Evolutionary conservation across 2,329 filamentous ascomycete genomes (phyloP), one percentile per base, ranked within the genome.

Genomic region (Cercospora citrullina): DNA sequence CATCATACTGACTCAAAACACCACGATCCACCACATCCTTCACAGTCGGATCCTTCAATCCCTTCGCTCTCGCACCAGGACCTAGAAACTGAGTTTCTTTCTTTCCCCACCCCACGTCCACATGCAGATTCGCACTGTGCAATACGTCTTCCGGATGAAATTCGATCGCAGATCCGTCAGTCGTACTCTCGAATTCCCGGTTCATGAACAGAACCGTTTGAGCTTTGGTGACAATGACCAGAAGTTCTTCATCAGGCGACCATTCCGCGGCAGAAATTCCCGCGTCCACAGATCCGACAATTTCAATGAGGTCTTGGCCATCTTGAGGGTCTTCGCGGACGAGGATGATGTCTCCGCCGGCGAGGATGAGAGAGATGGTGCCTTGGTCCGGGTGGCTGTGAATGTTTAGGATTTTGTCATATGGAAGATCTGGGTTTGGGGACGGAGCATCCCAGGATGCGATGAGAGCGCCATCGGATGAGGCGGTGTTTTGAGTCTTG

Each of bases 71-170:
- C 66, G 94, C 72, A 45, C 78, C 72, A 63, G 77, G 74, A 7
- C 95, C 95, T 77, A 97, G 92, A 79, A 99, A 99, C 79, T 99
- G 95, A 0, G 95, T 99, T 81, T 99, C 95, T 77, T 91, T 93
- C 83, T 98, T 98, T 68, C 95, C 95, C 95, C 95, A 99, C 60
- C 95, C 95, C 23, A 99, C 94, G 21, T 93, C 96, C 36, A 79
- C 66, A 97, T 95, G 82, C 97, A 94, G 78, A 90, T 95, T 28
- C 91, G 98, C n/a, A 21, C 28, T 33, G 89, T 87, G 74, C 91
- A 91, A 71, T 96, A 86, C 79, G 96, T 94, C 55, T 21, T 94
- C 92, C 0, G 84, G 78, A 0, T 87, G 87, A 79, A 98, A 88
- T 36, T 85, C 82, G 63, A 91, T 85, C 79, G 94, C 91, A 36